Evolutionary conservation across 2,329 filamentous ascomycete genomes (phyloP), one percentile per base, ranked within the genome.

Genomic region (Dothiorella sarmentorum): DNA sequence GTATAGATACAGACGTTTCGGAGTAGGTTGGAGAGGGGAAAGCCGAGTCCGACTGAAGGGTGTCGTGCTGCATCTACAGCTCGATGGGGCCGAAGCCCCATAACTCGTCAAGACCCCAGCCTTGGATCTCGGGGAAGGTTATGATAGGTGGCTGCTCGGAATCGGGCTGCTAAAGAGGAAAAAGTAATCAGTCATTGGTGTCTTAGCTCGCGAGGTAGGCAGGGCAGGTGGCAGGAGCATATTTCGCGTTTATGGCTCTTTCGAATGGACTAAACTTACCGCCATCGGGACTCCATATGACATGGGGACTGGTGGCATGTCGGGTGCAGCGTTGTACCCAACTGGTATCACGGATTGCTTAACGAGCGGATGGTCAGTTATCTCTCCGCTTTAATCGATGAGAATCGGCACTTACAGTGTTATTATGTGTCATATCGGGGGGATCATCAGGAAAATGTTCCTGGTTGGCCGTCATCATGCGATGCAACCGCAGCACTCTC

Each of bases 31-130:
- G n/a, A n/a, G n/a, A n/a, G n/a, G n/a, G n/a, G n/a, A n/a, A n/a
- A n/a, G n/a, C n/a, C n/a, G n/a, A n/a, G n/a, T n/a, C n/a, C n/a
- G n/a, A n/a, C 33, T 37, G 33, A 38, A 38, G 17, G 9, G 17
- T 52, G 11, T 52, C 33, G 33, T 38, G 26, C 5, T 20, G 44
- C 15, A 22, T 33, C 2, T 20, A 59, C 31, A 59, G n/a, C 5
- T 59, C 57, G 26, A 33, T 47, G 6, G 47, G 57, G 11, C 57
- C 57, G 42, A 53, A 59, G 3, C 40, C 38, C 57, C 57, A 59
- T 2, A 59, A 31, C 15, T 59, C 57, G 26, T 59, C 38, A 15
- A 59, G 26, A 37, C 15, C 40, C 57, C 57, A 59, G n/a, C 31
- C 45, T 24, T 59, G 45, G 22, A 55, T 53, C n/a, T 59, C 57